Evolutionary conservation across 257 asterid species (phyloP), one percentile per base, ranked within the genome.

Genomic region (Euphrasia confusa): DNA sequence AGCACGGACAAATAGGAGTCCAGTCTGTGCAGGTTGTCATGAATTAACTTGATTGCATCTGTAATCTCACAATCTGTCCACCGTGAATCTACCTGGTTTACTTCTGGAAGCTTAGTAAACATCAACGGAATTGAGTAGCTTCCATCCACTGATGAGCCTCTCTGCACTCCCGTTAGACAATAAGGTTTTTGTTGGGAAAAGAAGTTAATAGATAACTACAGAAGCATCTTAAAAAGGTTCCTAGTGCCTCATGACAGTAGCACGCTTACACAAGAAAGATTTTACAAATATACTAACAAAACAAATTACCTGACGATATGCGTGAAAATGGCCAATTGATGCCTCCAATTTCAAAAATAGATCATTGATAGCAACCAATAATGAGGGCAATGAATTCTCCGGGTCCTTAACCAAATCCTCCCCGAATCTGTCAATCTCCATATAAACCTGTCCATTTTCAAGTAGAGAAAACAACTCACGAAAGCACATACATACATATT

Each of bases 251-350:
- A 60, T 37, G 0, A 21, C 24, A 21, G 54, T 54, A 64, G 45
- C 64, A 70, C 39, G 17, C 49, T 49, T 54, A 39, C 65, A 66
- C 45, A 44, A 66, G 61, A 63, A 50, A 50, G 27, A 68, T 42
- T 58, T 48, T 44, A 37, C 37, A 59, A 49, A 40, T 33, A 54
- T 45, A 39, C 35, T 11, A 64, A 49, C 35, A 60, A 50, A 49
- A 69, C 42, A n/a, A 57, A 40, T 68, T 71, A 93, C 99, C 87
- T 75, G 96, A 54, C 85, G 84, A 70, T 71, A 75, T 66, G 95
- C 90, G 77, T 93, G 97, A 54, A 93, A 78, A 77, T 89, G 88
- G 37, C 94, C 90, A 56, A 89, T 93, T 60, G 99, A 89, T 47
- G 92, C 88, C 83, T 93, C 97, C 88, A 93, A 70, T 66, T 83